Percentiles rank a stretch among this genome's conserved stretches.
These are phyloP conservation scores for Lentinula lateritia DNA, from an alignment of 768 basidiomycete species.

Conservation along the genomic window DNA sequence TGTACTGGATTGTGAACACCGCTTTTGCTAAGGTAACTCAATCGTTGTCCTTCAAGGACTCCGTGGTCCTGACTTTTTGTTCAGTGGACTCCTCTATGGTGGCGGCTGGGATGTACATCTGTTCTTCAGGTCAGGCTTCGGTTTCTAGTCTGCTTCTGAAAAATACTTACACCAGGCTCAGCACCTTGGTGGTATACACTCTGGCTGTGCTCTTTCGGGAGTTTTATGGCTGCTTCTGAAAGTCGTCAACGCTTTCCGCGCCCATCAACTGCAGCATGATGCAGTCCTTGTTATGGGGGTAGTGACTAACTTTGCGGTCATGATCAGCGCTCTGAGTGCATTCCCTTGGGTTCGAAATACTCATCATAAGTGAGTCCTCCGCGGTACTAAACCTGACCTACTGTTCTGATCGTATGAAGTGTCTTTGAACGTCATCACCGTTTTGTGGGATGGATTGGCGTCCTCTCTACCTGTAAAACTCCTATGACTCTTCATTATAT, in stretches of 20 bases:
- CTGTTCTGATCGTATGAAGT: conserved; percentile 25
- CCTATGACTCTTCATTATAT: background rate
- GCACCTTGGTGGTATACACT: conserved; percentile 80
- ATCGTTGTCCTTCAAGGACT: background rate
- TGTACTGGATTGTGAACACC: conserved; percentile 65
- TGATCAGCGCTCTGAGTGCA: conserved; percentile 57
- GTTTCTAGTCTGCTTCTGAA: background rate
- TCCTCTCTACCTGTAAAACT: conserved; percentile 40
- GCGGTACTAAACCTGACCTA: background rate
- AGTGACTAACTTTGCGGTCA: conserved; percentile 49
- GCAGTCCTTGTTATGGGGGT: conserved; percentile 59
- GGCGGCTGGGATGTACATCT: conserved; percentile 67
- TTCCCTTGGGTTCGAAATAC: conserved; percentile 78
- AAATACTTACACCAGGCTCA: conserved; percentile 19
- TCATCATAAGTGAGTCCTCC: conserved; percentile 63
- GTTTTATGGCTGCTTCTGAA: conserved; percentile 65
- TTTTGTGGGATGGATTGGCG: conserved; percentile 70
- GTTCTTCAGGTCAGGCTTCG: conserved; percentile 50
- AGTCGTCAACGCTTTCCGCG: conserved; percentile 49
- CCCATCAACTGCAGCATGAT: conserved; percentile 43
- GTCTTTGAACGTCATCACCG: conserved; percentile 79
- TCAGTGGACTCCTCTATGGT: conserved; percentile 72
- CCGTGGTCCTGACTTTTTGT: background rate
- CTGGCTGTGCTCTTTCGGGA: conserved; percentile 68
- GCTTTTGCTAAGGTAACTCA: conserved; percentile 58